Percentiles rank a stretch among this genome's conserved stretches.
Conservation (phyloP, 805 yeast species). For the Ogataea pignaliae region DNA sequence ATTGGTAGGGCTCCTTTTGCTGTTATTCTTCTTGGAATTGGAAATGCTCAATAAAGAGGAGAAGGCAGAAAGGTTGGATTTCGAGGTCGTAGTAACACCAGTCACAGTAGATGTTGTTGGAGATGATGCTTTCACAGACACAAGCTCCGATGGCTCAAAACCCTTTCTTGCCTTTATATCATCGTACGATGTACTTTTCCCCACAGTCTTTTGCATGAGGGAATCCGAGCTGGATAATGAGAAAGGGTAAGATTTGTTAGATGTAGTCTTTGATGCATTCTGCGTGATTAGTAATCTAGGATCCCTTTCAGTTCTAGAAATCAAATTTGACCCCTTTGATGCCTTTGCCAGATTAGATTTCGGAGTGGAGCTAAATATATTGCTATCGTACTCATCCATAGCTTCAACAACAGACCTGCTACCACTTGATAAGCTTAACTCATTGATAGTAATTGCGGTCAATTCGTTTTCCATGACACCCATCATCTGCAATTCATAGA, state of each 20-base stretch:
- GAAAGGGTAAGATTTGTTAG: background rate
- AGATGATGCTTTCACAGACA: constrained; percentile 20
- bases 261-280: background rate
- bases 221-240: background rate
- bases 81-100: constrained; percentile 33
- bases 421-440: constrained; percentile 37
- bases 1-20: constrained; percentile 15
- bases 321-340: background rate
- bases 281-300: background rate
- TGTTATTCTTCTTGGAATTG: constrained; percentile 13
- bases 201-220: background rate
- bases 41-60: constrained; percentile 34
- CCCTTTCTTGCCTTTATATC: constrained; percentile 6
- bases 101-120: constrained; percentile 32
- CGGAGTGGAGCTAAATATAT: constrained; percentile 36
- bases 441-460: constrained; percentile 61
- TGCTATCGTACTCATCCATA: constrained; percentile 65
- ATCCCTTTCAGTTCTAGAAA: background rate
- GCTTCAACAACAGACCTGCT: constrained; percentile 46
- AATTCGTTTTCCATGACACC: constrained; percentile 92
- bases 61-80: constrained; percentile 35
- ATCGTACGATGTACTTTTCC: background rate
- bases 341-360: background rate
- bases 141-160: constrained; percentile 20
- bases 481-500: constrained; percentile 97